These are phyloP conservation scores for Sordariomycetes sp. DNA, from an alignment of 2,329 filamentous ascomycete genomes.

Conservation along the genomic window DNA sequence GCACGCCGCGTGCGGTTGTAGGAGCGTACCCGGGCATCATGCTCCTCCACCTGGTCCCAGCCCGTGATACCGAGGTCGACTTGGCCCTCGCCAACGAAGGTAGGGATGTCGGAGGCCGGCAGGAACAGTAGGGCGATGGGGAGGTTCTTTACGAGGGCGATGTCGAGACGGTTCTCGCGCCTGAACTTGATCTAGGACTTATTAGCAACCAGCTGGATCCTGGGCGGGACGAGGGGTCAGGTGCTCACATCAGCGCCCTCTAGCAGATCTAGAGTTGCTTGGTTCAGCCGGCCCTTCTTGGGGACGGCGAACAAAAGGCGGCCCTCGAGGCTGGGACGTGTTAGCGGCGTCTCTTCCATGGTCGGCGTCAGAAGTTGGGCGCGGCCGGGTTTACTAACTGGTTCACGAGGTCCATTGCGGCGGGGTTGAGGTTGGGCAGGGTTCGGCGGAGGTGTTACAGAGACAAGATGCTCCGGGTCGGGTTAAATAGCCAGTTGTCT, in stretches of 20 bases:
- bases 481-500: background rate
- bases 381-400: slow-evolving; percentile 26
- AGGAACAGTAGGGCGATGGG: slow-evolving; percentile 94
- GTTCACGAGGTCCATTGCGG: slow-evolving; percentile 41
- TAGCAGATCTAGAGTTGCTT: slow-evolving; percentile 80
- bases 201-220: too few relatives aligned
- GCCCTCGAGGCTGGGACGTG: slow-evolving; percentile 62
- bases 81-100: slow-evolving; percentile 88
- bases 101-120: slow-evolving; percentile 92
- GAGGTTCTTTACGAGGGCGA: slow-evolving; percentile 94
- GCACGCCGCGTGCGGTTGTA: slow-evolving; percentile 35
- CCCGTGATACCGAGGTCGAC: slow-evolving; percentile 95
- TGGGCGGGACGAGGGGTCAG: too few relatives aligned
- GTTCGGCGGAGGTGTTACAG: background rate
- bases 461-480: background rate
- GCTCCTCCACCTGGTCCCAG: slow-evolving; percentile 82
- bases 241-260: slow-evolving; percentile 59
- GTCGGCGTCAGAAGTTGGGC: background rate
- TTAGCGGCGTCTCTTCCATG: slow-evolving; percentile 2
- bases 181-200: slow-evolving; percentile 67
- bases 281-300: slow-evolving; percentile 93
- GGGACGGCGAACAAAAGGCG: slow-evolving; percentile 94
- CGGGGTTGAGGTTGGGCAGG: background rate
- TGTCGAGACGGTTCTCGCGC: slow-evolving; percentile 89
- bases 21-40: slow-evolving; percentile 55